Evolutionary conservation across 148 eudicot species (phyloP).

Genomic region (Camellia lanceoleosa): DNA sequence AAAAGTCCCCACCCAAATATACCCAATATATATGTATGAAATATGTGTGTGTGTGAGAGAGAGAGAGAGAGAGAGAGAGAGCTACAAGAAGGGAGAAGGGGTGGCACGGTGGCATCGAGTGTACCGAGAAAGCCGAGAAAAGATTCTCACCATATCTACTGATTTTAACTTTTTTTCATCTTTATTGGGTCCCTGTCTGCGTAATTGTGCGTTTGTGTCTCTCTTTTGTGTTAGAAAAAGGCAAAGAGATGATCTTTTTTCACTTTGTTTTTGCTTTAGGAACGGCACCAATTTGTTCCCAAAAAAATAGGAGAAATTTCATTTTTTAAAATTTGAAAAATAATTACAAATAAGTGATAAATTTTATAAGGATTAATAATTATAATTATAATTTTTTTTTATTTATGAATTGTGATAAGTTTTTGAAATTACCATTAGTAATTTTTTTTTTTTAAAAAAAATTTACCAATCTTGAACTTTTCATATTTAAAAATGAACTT

Average conservation of each 20-base stretch:
- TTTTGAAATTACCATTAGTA: too few relatives aligned
- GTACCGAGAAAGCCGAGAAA: slow-evolving; percentile 8
- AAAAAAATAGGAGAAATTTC: neutral
- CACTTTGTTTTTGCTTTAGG: neutral
- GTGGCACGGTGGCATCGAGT: slow-evolving; percentile 8
- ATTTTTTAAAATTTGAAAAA: too few relatives aligned
- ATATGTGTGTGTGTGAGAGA: neutral
- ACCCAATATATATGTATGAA: neutral
- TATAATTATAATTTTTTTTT: too few relatives aligned
- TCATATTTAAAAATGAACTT: too few relatives aligned
- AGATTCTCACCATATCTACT: slow-evolving; percentile 17
- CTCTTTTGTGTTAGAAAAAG: neutral
- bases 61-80: neutral
- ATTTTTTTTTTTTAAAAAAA: too few relatives aligned
- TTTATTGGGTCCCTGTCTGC: slow-evolving; percentile 20
- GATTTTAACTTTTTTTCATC: slow-evolving; percentile 3
- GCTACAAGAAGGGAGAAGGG: neutral
- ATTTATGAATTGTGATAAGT: too few relatives aligned
- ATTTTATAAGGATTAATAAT: too few relatives aligned
- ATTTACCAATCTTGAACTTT: too few relatives aligned
- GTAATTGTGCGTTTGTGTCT: neutral
- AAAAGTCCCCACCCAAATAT: neutral
- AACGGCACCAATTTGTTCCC: neutral
- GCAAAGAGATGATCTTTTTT: neutral
- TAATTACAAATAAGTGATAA: too few relatives aligned